These are phyloP conservation scores for Isoetes taiwanensis DNA, from an alignment of 75 land plant genomes.

Conservation along the genomic window DNA sequence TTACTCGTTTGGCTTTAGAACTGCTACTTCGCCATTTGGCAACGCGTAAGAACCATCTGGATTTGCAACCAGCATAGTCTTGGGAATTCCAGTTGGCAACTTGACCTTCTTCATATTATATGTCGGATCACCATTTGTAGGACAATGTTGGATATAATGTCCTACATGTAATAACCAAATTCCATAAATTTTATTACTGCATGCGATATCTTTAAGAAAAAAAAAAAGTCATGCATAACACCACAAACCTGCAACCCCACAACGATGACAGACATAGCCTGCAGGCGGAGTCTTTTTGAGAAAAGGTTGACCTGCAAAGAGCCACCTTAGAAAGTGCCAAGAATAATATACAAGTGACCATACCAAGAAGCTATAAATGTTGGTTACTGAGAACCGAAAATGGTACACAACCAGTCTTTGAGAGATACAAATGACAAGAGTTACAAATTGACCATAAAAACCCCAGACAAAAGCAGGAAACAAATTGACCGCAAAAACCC, in stretches of 20 bases:
- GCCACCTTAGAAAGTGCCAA: no score
- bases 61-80: slow-evolving; percentile 80
- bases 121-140: slow-evolving; percentile 97
- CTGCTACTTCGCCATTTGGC: slow-evolving; percentile 84
- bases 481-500: no score
- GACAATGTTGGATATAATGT: slow-evolving; percentile 97
- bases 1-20: slow-evolving; percentile 81
- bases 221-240: neutral
- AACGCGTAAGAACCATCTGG: slow-evolving; percentile 89
- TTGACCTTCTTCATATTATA: slow-evolving; percentile 80
- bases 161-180: slow-evolving; percentile 25
- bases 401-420: neutral
- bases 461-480: no score
- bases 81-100: slow-evolving; percentile 97
- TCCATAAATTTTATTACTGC: neutral
- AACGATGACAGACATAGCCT: slow-evolving; percentile 83
- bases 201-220: neutral
- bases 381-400: neutral
- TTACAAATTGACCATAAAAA: neutral
- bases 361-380: no score
- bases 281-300: slow-evolving; percentile 57
- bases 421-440: neutral
- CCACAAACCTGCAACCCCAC: slow-evolving; percentile 62
- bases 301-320: slow-evolving; percentile 24
- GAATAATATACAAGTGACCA: no score